phyloP scores from a whole-genome alignment of 2,329 filamentous ascomycete species.

The Exophiala oligosperma region DNA sequence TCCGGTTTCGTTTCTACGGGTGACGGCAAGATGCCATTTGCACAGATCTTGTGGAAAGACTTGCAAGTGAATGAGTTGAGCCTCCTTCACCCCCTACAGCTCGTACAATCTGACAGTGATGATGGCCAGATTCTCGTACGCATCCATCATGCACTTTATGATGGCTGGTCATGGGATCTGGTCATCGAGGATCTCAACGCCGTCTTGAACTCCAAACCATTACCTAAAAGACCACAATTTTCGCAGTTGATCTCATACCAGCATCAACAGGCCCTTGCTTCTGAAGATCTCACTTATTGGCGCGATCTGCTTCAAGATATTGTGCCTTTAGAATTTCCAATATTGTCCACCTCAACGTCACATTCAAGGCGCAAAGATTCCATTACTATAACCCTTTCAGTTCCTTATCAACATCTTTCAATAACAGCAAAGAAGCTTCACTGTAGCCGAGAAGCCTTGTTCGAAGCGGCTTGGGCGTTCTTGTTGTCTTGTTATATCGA shows the following conservation, averaged over 20 bases:
- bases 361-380: not conserved
- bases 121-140: slow-evolving; percentile 48
- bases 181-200: slow-evolving; percentile 65
- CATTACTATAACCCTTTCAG: slow-evolving; percentile 27
- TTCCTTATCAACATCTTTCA: slow-evolving; percentile 39
- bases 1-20: slow-evolving; percentile 67
- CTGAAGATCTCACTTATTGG: slow-evolving; percentile 59
- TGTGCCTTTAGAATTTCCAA: slow-evolving; percentile 56
- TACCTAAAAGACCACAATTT: slow-evolving; percentile 58
- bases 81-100: slow-evolving; percentile 59
- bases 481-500: slow-evolving; percentile 67
- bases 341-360: slow-evolving; percentile 7
- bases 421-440: slow-evolving; percentile 42
- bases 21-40: slow-evolving; percentile 49
- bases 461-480: slow-evolving; percentile 70
- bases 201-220: slow-evolving; percentile 43
- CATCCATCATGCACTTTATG: slow-evolving; percentile 82
- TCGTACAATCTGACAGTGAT: slow-evolving; percentile 35
- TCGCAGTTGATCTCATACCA: slow-evolving; percentile 57
- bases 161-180: slow-evolving; percentile 89
- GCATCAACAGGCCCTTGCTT: not conserved
- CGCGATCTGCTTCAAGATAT: slow-evolving; percentile 61
- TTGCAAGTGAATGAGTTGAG: slow-evolving; percentile 38
- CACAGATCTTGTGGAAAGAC: slow-evolving; percentile 64
- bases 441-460: slow-evolving; percentile 68